Base-by-base conservation (phyloP, 805 yeast species). In the Phaffomyces antillensis region DNA sequence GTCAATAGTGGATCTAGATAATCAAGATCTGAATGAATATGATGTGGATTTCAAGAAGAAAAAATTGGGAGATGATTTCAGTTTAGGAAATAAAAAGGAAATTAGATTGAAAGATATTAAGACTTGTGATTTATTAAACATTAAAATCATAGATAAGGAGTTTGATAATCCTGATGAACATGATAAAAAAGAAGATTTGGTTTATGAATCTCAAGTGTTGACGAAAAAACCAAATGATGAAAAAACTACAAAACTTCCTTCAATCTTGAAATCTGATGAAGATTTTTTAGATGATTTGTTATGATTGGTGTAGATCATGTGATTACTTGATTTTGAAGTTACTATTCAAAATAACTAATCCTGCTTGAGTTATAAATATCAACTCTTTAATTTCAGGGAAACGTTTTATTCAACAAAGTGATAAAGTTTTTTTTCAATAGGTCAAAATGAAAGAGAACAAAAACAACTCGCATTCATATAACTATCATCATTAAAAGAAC, bases 271-370 rank as follows among this genome's bases (percentile, higher is more conserved):
- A 40, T 20, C 12, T 0, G 60, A 54, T 28, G 62, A 58, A 41
- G 51, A 49, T 18, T 58, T 56, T 36, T 40, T 58, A 12, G 62
- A 58, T 33, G 51, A 54, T 36, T 32, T 58, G 18, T 16, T 32
- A 20, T 20, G 23, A 20, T 20, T 20, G 23, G 23, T 20, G 17
- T 32, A 31, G 16, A 8, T n/a, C 4, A 11, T 31, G 10, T 32
- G 8, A 20, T 32, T 15, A 32, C 5, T 3, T 30, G 13, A 13
- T 28, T 30, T 13, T 30, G 33, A 12, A 4, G 16, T 30, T 20
- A 20, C 7, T 20, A 7, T 20, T 20, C 5, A 20, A 7, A 5
- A 20, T 5, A 20, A 20, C 23, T 20, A 20, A n/a, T n/a, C n/a
- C n/a, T n/a, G n/a, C n/a, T n/a, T n/a, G n/a, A n/a, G n/a, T n/a